Base-by-base conservation (phyloP, 371 early-diverging fungal genomes). In the Rhizopus arrhizus region DNA sequence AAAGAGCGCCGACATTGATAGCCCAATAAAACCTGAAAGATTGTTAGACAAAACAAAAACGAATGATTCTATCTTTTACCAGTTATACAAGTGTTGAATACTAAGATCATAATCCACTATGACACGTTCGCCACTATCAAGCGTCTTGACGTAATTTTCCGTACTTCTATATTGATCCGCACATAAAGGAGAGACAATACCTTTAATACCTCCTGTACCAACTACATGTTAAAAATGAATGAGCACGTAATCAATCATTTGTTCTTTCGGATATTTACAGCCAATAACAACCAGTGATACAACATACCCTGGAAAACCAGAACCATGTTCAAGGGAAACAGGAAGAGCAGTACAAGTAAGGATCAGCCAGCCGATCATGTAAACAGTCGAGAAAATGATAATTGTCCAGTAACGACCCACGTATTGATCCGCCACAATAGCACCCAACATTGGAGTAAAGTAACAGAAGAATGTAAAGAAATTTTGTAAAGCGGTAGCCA, bases 181-280 rank as follows among this genome's bases (percentile, higher is more conserved):
- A 36, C 76, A 76, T 34, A 75, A 64, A 41, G 75, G 66, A 28
- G 75, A 62, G 4, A 75, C 75, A 57, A 75, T 75, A 48, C 82
- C 72, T 73, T 95, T 95, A 72, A 95, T 95, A 56, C 95, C 93
- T 45, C 96, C 96, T 4, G 95, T 92, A 58, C 94, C 93, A 50
- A 91, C 73, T 38, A 89, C 8, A 34, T 11, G 10, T 6, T 29
- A 45, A 49, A 38, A 40, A 11, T 16, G 10, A 41, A n/a, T 16
- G 13, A 7, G 7, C 11, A 12, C 7, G 3, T 8, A 36, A 36
- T 16, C 10, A 38, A 38, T 41, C 16, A 28, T 38, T 28, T 28
- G 13, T 38, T 32, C 28, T 28, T 49, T 5, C n/a, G 5, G 8
- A 34, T 10, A 45, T 65, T 62, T 68, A 73, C 74, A 60, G 31